These are phyloP conservation scores for Hirschfeldia incana DNA, from an alignment of 345 rosid species.

Conservation along the genomic window DNA sequence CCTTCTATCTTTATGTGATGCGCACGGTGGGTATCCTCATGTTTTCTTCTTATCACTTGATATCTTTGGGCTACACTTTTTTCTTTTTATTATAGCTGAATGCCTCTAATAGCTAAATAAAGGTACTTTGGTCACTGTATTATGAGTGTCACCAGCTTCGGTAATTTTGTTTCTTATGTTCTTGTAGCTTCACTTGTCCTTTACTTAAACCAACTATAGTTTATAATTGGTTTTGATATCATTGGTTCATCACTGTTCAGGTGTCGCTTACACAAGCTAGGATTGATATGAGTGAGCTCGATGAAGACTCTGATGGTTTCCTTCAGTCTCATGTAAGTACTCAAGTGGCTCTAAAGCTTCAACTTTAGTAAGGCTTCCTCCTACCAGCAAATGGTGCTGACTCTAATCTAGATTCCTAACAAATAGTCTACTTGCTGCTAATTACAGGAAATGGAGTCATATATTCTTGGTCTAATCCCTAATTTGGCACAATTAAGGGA, in stretches of 20 bases:
- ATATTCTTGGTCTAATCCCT: constrained; percentile 93
- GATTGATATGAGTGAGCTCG: constrained; percentile 99
- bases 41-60: not conserved
- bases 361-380: not conserved
- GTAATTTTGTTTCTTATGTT: no score
- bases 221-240: constrained; percentile 12
- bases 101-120: not conserved
- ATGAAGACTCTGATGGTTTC: constrained; percentile 98
- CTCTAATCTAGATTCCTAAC: not conserved
- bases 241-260: constrained; percentile 46
- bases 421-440: constrained; percentile 12
- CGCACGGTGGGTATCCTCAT: constrained; percentile 69
- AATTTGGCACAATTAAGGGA: constrained; percentile 93
- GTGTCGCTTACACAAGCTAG: constrained; percentile 99
- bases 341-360: constrained; percentile 16
- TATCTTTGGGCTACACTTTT: not conserved
- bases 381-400: not conserved
- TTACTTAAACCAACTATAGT: constrained; percentile 1
- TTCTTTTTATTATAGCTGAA: not conserved
- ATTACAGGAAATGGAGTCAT: constrained; percentile 92
- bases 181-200: not conserved
- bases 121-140: not conserved
- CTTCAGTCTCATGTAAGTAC: constrained; percentile 76
- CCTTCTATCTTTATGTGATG: constrained; percentile 98
- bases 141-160: not conserved